phyloP scores from a whole-genome alignment of 176 grass and related monocot genomes.

The Aechmea fasciata region DNA sequence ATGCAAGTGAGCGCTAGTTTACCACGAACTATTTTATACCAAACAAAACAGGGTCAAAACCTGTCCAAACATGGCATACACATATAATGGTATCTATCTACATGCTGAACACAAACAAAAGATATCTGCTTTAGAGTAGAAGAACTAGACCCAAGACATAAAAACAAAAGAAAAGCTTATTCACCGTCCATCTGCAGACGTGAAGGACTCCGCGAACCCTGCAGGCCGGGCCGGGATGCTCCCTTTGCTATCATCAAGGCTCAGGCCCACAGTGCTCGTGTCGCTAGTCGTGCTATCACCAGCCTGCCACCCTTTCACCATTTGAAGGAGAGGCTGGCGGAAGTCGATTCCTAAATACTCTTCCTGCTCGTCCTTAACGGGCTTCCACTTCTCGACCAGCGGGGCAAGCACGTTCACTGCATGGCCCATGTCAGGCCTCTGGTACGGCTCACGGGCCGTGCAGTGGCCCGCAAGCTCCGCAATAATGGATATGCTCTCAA shows the following conservation, averaged over 20 bases:
- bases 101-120: background rate
- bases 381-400: conserved; percentile 90
- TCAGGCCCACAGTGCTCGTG: conserved; percentile 55
- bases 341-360: conserved; percentile 90
- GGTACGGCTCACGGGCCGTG: conserved; percentile 56
- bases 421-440: conserved; percentile 82
- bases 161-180: background rate
- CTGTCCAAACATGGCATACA: background rate
- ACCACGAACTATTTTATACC: too few species aligned
- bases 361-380: conserved; percentile 56
- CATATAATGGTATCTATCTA: background rate
- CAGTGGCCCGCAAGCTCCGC: conserved; percentile 85
- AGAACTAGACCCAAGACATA: background rate
- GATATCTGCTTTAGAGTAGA: background rate
- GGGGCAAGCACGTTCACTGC: conserved; percentile 65
- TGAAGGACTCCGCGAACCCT: conserved; percentile 88
- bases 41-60: background rate
- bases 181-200: conserved; percentile 90
- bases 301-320: conserved; percentile 93
- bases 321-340: conserved; percentile 74
- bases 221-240: conserved; percentile 86
- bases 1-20: too few species aligned
- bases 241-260: conserved; percentile 85
- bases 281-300: conserved; percentile 50
- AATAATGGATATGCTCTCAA: conserved; percentile 53